Conservation (phyloP, 1,139 yeast genomes). For the Saccharomycopsis hybrid region DNA sequence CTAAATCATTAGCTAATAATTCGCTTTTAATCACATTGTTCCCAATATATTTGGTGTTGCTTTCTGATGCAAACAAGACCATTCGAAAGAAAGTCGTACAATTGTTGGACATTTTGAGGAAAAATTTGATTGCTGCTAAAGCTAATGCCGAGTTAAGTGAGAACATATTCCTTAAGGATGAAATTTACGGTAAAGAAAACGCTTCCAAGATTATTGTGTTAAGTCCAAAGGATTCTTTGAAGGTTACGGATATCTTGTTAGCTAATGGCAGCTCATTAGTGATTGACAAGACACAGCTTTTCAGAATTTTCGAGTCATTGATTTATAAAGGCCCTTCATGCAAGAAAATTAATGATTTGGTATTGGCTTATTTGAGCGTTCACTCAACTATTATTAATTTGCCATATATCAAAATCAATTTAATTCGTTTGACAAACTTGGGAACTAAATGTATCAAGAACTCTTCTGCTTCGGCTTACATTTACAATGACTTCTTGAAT, state of each 20-base stretch:
- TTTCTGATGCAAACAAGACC: slow-evolving; percentile 34
- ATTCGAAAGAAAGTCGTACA: slow-evolving; percentile 32
- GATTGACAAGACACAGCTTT: slow-evolving; percentile 40
- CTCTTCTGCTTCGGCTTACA: slow-evolving; percentile 32
- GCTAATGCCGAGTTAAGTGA: slow-evolving; percentile 30
- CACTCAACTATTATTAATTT: slow-evolving; percentile 40
- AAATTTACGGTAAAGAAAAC: slow-evolving; percentile 40
- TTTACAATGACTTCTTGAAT: slow-evolving; percentile 31
- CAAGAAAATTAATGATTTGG: slow-evolving; percentile 38
- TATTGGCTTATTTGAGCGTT: slow-evolving; percentile 43
- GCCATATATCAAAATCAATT: slow-evolving; percentile 39
- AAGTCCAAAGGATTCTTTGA: slow-evolving; percentile 56
- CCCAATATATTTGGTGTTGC: slow-evolving; percentile 36
- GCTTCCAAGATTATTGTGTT: slow-evolving; percentile 47
- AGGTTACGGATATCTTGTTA: slow-evolving; percentile 41
- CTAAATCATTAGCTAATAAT: slow-evolving; percentile 27
- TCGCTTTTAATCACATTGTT: slow-evolving; percentile 33
- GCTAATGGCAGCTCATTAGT: slow-evolving; percentile 34
- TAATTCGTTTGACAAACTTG: slow-evolving; percentile 33
- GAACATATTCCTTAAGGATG: slow-evolving; percentile 34
- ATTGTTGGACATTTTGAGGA: slow-evolving; percentile 29
- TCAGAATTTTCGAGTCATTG: slow-evolving; percentile 27
- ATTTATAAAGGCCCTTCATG: slow-evolving; percentile 23
- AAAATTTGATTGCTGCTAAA: slow-evolving; percentile 1
- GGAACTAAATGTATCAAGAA: slow-evolving; percentile 31